Percentiles rank a stretch among this genome's conserved stretches.
These are phyloP conservation scores for Trametes pubescens DNA, from an alignment of 1,284 basidiomycete species.

Conservation along the genomic window DNA sequence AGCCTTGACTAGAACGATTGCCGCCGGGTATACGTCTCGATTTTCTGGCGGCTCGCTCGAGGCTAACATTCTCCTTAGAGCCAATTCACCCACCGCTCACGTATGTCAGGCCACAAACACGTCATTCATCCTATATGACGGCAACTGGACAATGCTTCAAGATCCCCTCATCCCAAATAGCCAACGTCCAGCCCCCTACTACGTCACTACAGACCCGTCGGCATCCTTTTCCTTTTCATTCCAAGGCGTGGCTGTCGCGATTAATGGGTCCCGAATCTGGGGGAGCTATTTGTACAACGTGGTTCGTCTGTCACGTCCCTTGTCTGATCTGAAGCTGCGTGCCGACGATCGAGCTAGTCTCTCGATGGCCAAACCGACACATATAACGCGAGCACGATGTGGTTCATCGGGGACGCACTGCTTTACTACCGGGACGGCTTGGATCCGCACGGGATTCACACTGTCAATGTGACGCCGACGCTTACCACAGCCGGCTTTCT, in stretches of 20 bases:
- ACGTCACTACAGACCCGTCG: conserved; percentile 34
- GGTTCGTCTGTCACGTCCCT: conserved; percentile 29
- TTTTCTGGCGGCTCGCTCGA: neutral
- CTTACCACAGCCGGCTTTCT: conserved; percentile 17
- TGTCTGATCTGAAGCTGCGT: neutral
- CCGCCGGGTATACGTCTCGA: neutral
- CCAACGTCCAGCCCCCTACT: conserved; percentile 40
- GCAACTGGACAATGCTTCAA: conserved; percentile 36
- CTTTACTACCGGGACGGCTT: conserved; percentile 46
- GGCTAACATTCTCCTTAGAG: neutral
- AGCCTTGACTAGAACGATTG: conserved; percentile 25
- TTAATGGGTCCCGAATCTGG: conserved; percentile 40
- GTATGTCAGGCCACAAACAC: conserved; percentile 40
- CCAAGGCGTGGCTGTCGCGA: conserved; percentile 38
- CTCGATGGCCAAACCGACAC: conserved; percentile 38
- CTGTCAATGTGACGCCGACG: conserved; percentile 41
- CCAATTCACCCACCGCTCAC: conserved; percentile 5
- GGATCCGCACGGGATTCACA: conserved; percentile 41
- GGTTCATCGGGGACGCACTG: conserved; percentile 44
- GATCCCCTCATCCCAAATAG: conserved; percentile 39
- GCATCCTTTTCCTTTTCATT: conserved; percentile 42
- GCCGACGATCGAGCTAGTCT: conserved; percentile 1
- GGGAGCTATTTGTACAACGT: conserved; percentile 41
- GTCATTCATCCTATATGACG: conserved; percentile 39
- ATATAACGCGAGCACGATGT: conserved; percentile 45